Percentiles rank a stretch among this genome's conserved stretches.
phyloP scores from a whole-genome alignment of 148 eudicot species.

The Bassia scoparia region DNA sequence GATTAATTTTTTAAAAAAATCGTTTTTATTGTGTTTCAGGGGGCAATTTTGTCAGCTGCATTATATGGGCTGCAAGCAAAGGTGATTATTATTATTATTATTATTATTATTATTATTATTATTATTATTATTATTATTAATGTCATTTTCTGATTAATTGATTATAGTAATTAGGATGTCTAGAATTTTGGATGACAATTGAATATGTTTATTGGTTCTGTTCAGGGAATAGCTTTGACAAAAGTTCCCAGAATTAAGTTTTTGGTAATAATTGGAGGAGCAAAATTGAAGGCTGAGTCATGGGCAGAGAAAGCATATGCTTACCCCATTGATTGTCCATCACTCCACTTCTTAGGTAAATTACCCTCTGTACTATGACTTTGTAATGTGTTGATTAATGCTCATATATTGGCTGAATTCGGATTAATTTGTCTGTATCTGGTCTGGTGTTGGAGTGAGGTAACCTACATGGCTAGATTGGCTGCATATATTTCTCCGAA shows the following conservation, averaged over 20 bases:
- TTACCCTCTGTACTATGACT: neutral
- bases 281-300: slow-evolving; percentile 46
- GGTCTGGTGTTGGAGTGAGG: too few relatives aligned
- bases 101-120: neutral
- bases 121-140: too few relatives aligned
- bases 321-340: slow-evolving; percentile 49
- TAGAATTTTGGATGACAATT: neutral
- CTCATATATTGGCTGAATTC: too few relatives aligned
- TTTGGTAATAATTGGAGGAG: slow-evolving; percentile 66
- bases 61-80: slow-evolving; percentile 71
- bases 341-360: slow-evolving; percentile 86
- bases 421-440: too few relatives aligned
- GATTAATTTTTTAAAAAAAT: neutral
- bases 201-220: neutral
- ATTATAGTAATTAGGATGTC: neutral
- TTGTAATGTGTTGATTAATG: too few relatives aligned
- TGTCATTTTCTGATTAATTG: neutral
- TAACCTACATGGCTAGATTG: too few relatives aligned
- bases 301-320: slow-evolving; percentile 61
- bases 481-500: too few relatives aligned
- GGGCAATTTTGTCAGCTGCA: slow-evolving; percentile 79
- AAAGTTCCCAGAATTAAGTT: slow-evolving; percentile 65
- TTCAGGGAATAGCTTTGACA: slow-evolving; percentile 68
- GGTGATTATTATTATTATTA: slow-evolving; percentile 24
- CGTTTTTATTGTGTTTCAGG: slow-evolving; percentile 36